These are phyloP conservation scores for Ascosphaera aggregata DNA, from an alignment of 2,329 filamentous ascomycete genomes.

Conservation along the genomic window DNA sequence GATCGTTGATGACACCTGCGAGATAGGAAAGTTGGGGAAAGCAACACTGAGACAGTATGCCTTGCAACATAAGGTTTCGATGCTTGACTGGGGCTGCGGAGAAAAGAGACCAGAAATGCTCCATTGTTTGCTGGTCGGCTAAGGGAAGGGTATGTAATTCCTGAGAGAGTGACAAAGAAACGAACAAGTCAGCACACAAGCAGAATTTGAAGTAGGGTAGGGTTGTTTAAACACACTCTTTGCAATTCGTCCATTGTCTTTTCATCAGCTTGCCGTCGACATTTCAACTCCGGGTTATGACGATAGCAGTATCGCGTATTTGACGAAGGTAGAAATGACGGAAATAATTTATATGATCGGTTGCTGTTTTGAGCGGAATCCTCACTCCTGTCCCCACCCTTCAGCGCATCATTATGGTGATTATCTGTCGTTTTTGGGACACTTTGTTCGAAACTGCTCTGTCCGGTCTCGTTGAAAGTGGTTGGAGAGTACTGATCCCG, in stretches of 20 bases:
- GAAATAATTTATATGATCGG: slow-evolving; percentile 60
- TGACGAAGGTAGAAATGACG: slow-evolving; percentile 15
- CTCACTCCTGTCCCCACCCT: neutral
- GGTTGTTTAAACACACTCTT: slow-evolving; percentile 32
- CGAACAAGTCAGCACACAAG: too few species aligned
- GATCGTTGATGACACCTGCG: slow-evolving; percentile 70
- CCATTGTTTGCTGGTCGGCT: slow-evolving; percentile 81
- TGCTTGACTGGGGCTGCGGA: slow-evolving; percentile 87
- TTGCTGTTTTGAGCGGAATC: slow-evolving; percentile 59
- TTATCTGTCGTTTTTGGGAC: neutral
- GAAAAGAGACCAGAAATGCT: slow-evolving; percentile 94
- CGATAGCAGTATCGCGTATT: slow-evolving; percentile 93
- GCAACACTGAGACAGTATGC: slow-evolving; percentile 88
- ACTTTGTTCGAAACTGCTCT: neutral
- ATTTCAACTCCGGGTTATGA: slow-evolving; percentile 83
- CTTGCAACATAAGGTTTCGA: slow-evolving; percentile 86
- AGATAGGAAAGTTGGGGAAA: slow-evolving; percentile 92
- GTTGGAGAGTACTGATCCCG: slow-evolving; percentile 55
- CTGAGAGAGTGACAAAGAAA: too few species aligned
- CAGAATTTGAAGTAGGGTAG: slow-evolving; percentile 1
- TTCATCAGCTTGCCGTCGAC: slow-evolving; percentile 77
- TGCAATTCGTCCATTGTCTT: slow-evolving; percentile 91
- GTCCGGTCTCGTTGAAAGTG: slow-evolving; percentile 5
- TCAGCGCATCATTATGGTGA: too few species aligned
- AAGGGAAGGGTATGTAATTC: slow-evolving; percentile 62